These are phyloP conservation scores for Lichenothelia convexa DNA, from an alignment of 495 filamentous ascomycete genomes.

Conservation along the genomic window DNA sequence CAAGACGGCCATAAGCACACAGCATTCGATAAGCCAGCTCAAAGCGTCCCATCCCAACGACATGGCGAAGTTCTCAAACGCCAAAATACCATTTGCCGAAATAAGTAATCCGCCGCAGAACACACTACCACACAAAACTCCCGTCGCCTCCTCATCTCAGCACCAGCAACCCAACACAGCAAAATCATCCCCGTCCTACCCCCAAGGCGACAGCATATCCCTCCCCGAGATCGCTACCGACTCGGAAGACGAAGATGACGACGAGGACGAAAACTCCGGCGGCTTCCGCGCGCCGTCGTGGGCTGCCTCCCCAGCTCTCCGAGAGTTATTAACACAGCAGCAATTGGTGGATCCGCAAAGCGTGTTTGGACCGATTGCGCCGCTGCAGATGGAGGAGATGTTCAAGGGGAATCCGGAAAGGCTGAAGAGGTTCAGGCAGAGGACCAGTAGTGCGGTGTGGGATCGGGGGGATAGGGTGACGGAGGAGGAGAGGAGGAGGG, in stretches of 20 bases:
- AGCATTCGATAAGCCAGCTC: conserved; percentile 32
- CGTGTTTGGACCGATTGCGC: conserved; percentile 75
- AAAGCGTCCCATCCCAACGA: conserved; percentile 50
- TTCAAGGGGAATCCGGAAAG: conserved; percentile 69
- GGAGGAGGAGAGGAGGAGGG: conserved; percentile 66
- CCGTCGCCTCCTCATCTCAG: conserved; percentile 32
- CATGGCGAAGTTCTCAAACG: conserved; percentile 66
- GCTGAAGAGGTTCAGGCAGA: conserved; percentile 64
- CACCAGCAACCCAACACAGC: conserved; percentile 20
- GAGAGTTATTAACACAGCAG: conserved; percentile 47
- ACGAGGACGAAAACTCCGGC: conserved; percentile 17
- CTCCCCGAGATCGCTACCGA: conserved; percentile 82
- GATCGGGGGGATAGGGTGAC: conserved; percentile 69
- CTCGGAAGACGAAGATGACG: conserved; percentile 62
- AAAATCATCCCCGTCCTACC: conserved; percentile 60
- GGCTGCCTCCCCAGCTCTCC: conserved; percentile 69
- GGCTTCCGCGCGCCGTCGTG: conserved; percentile 49
- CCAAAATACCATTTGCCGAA: conserved; percentile 76
- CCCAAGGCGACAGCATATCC: conserved; percentile 61
- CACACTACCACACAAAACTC: conserved; percentile 2
- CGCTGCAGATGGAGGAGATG: conserved; percentile 84
- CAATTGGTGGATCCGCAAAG: conserved; percentile 69
- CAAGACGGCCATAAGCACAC: conserved; percentile 23
- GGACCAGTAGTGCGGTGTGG: conserved; percentile 93
- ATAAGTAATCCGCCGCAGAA: conserved; percentile 16